Evolutionary conservation across 192 early-diverging fungal species (phyloP).

Genomic region (Coemansia aciculifera): DNA sequence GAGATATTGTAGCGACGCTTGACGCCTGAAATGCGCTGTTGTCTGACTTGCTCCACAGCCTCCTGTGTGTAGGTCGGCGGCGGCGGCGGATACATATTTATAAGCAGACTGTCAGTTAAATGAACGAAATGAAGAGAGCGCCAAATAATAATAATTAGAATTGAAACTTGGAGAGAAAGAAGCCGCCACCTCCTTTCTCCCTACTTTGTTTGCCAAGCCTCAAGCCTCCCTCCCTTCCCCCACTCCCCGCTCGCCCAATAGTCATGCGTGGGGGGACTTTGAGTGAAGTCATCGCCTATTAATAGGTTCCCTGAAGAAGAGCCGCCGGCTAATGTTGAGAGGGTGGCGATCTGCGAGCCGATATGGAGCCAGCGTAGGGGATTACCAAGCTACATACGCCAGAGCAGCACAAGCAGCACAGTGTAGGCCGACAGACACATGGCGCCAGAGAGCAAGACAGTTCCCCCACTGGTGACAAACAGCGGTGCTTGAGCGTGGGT

Average conservation of each 20-base stretch:
- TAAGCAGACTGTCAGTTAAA: background rate
- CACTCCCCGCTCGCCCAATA: too few species aligned
- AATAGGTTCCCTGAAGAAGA: too few species aligned
- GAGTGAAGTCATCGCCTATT: background rate
- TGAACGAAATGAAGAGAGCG: background rate
- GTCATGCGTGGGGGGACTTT: too few species aligned
- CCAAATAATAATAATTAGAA: background rate
- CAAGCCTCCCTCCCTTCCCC: too few species aligned
- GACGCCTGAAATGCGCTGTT: slow-evolving; percentile 22
- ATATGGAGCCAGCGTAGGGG: too few species aligned
- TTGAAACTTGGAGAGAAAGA: background rate
- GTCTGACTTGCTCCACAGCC: slow-evolving; percentile 32
- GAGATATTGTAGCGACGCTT: slow-evolving; percentile 37
- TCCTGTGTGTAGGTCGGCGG: slow-evolving; percentile 20
- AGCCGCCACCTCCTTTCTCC: background rate
- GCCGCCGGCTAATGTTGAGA: too few species aligned
- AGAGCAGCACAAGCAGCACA: slow-evolving; percentile 40
- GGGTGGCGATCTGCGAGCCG: too few species aligned
- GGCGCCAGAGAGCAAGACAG: slow-evolving; percentile 31
- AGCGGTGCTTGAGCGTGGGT: slow-evolving; percentile 33
- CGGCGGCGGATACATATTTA: slow-evolving; percentile 22
- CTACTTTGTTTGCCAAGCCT: slow-evolving; percentile 8
- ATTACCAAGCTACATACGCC: slow-evolving; percentile 20
- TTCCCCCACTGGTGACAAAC: slow-evolving; percentile 43
- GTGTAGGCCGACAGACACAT: slow-evolving; percentile 48